Evolutionary conservation across 257 asterid species (phyloP).

Genomic region (Marsdenia floribunda): DNA sequence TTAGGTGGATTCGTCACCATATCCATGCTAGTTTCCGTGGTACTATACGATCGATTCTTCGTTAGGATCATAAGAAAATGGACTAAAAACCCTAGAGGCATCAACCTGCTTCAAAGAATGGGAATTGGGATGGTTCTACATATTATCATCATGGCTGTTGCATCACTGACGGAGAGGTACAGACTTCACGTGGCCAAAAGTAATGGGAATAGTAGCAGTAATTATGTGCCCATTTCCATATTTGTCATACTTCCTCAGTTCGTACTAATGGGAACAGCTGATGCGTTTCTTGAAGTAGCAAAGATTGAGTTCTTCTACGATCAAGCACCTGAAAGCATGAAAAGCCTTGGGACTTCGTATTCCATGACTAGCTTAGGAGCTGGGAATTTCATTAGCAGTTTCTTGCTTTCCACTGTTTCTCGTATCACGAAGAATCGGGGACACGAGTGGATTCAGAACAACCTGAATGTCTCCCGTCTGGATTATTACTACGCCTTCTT

Average conservation of each 20-base stretch:
- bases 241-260: constrained; percentile 70
- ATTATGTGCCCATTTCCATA: constrained; percentile 54
- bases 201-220: constrained; percentile 38
- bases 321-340: constrained; percentile 91
- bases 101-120: constrained; percentile 74
- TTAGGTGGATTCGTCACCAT: constrained; percentile 63
- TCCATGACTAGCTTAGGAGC: constrained; percentile 58
- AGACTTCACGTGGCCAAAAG: constrained; percentile 52
- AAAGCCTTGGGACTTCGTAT: constrained; percentile 73
- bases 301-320: constrained; percentile 82
- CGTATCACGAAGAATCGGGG: constrained; percentile 46
- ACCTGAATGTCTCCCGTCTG: constrained; percentile 68
- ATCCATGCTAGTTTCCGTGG: constrained; percentile 65
- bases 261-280: constrained; percentile 74
- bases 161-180: constrained; percentile 47
- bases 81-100: constrained; percentile 79
- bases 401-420: constrained; percentile 49
- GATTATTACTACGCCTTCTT: constrained; percentile 70
- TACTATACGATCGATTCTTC: constrained; percentile 56
- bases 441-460: constrained; percentile 56
- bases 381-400: constrained; percentile 72
- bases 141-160: constrained; percentile 55
- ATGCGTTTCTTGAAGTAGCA: constrained; percentile 68
- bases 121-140: constrained; percentile 73
- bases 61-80: constrained; percentile 32